Conservation (phyloP, 1,139 yeast genomes). For the Candida freyschussii region DNA sequence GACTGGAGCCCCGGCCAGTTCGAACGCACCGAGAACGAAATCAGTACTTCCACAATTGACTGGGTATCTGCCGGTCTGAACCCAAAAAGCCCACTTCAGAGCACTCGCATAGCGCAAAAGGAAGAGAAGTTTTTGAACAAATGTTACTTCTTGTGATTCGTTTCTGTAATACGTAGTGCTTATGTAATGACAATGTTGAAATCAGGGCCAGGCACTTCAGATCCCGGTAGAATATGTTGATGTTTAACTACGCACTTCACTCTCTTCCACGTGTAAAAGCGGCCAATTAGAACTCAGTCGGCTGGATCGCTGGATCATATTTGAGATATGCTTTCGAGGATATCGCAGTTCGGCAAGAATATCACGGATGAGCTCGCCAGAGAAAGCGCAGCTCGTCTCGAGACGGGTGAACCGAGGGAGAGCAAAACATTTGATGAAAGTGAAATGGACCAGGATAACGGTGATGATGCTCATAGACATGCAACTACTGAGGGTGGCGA, state of each 20-base stretch:
- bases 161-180: no score
- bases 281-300: no score
- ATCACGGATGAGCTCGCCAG: constrained; percentile 14
- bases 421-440: constrained; percentile 1
- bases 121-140: no score
- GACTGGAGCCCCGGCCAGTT: not conserved
- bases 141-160: no score
- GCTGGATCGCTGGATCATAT: no score
- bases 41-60: not conserved
- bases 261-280: no score
- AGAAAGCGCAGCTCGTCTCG: constrained; percentile 2
- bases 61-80: no score
- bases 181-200: no score
- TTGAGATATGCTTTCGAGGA: constrained; percentile 9
- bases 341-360: constrained; percentile 11
- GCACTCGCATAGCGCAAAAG: constrained; percentile 1
- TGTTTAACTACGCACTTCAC: no score
- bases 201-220: no score
- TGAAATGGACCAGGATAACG: constrained; percentile 4
- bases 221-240: no score
- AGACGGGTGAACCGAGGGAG: not conserved
- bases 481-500: constrained; percentile 3
- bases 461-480: constrained; percentile 5
- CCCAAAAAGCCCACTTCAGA: constrained; percentile 2
- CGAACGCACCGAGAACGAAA: constrained; percentile 1